Evolutionary conservation across 208 protist species (phyloP).

Genomic region (Acanthamoeba sp.): DNA sequence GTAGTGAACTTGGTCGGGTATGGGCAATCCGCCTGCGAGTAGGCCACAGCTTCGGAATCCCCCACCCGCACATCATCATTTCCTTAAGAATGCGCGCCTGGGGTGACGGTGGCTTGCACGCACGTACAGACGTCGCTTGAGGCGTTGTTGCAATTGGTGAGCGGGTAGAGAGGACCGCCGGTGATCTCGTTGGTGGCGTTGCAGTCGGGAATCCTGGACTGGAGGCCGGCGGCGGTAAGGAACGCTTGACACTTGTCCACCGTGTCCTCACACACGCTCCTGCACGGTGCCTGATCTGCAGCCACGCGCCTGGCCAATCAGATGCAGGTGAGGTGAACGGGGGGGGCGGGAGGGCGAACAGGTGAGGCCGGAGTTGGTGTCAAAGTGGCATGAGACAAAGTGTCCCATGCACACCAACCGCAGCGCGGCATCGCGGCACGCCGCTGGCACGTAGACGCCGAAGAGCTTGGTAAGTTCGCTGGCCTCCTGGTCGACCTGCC

Average conservation of each 20-base stretch:
- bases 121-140: background rate
- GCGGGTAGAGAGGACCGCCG: background rate
- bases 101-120: too few relatives aligned
- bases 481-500: background rate
- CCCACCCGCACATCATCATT: background rate
- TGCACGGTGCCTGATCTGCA: background rate
- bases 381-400: constrained; percentile 7
- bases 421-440: background rate
- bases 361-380: background rate
- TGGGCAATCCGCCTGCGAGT: background rate
- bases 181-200: background rate
- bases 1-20: background rate
- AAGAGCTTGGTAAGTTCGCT: constrained; percentile 24
- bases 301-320: too few relatives aligned
- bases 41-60: background rate
- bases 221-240: background rate
- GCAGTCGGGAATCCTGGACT: background rate
- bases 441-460: background rate
- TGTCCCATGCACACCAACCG: constrained; percentile 13
- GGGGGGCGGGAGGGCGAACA: background rate
- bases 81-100: background rate
- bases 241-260: background rate
- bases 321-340: too few relatives aligned
- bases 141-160: constrained; percentile 5
- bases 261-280: background rate